Conservation (phyloP, 1,139 yeast genomes). For the Zygosaccharomyces sapae region DNA sequence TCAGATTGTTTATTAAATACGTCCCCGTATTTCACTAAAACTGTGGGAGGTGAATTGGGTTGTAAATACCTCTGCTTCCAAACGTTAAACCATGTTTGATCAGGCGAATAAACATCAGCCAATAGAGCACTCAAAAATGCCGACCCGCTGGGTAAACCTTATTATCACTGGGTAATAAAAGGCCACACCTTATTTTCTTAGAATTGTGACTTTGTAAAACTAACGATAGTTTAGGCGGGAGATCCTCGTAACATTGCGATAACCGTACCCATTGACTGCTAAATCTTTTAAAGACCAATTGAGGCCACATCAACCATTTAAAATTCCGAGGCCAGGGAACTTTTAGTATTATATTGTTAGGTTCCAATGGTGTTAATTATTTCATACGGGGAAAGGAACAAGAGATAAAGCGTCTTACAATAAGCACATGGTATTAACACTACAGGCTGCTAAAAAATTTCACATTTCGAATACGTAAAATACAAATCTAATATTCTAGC, state of each 20-base stretch:
- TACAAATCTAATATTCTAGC: too few species aligned
- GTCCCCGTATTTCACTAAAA: constrained; percentile 17
- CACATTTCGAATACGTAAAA: too few species aligned
- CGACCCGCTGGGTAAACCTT: constrained; percentile 2
- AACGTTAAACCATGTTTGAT: constrained; percentile 18
- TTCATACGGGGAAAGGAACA: not conserved
- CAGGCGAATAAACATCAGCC: constrained; percentile 20
- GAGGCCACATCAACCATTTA: constrained; percentile 1
- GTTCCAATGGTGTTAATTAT: not conserved
- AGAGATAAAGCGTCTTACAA: too few species aligned
- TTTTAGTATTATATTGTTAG: not conserved
- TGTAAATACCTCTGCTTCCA: constrained; percentile 12
- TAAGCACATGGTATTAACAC: too few species aligned
- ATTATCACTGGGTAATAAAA: constrained; percentile 9
- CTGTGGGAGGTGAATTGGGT: not conserved
- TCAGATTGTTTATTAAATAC: constrained; percentile 13
- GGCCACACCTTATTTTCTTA: constrained; percentile 15
- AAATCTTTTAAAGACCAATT: constrained; percentile 8
- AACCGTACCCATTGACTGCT: constrained; percentile 17
- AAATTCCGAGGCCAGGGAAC: not conserved
- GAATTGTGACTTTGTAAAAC: constrained; percentile 7
- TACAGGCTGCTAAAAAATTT: too few species aligned
- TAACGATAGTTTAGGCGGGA: constrained; percentile 15
- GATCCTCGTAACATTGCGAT: constrained; percentile 12
- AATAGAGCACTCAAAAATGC: constrained; percentile 18